phyloP scores from a whole-genome alignment of 2,329 filamentous ascomycete genomes.

The Botrytis fragariae region DNA sequence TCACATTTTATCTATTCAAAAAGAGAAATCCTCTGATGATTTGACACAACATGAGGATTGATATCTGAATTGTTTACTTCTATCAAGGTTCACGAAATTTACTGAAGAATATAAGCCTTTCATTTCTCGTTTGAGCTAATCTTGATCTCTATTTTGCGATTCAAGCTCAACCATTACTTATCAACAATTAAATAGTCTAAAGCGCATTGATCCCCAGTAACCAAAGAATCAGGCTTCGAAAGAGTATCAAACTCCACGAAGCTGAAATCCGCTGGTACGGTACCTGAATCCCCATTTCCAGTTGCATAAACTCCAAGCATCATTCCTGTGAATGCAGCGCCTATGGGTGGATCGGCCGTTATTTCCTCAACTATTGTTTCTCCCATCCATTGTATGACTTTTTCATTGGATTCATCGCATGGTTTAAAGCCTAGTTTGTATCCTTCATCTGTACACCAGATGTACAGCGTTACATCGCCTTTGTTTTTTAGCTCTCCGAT shows the following conservation, averaged over 20 bases:
- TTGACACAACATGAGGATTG: not conserved
- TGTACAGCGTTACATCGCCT: not conserved
- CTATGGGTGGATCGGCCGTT: not conserved
- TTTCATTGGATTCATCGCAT: not conserved
- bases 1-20: not conserved
- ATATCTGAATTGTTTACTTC: not conserved
- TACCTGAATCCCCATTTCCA: constrained; percentile 4
- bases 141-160: not conserved
- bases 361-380: constrained; percentile 6
- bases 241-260: not conserved
- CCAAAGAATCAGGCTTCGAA: not conserved
- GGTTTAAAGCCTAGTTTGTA: not conserved
- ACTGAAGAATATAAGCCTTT: not conserved
- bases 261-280: not conserved
- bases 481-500: not conserved
- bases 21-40: not conserved
- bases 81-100: not conserved
- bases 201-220: not conserved
- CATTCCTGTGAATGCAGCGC: constrained; percentile 11
- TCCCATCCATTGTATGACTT: not conserved
- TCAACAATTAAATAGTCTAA: no score
- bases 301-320: constrained; percentile 7
- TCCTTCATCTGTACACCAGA: not conserved
- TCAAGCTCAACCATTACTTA: not conserved
- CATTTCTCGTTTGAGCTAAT: not conserved